These are phyloP conservation scores for Hamamelis virginiana DNA, from an alignment of 164 flowering plant species.

Conservation along the genomic window DNA sequence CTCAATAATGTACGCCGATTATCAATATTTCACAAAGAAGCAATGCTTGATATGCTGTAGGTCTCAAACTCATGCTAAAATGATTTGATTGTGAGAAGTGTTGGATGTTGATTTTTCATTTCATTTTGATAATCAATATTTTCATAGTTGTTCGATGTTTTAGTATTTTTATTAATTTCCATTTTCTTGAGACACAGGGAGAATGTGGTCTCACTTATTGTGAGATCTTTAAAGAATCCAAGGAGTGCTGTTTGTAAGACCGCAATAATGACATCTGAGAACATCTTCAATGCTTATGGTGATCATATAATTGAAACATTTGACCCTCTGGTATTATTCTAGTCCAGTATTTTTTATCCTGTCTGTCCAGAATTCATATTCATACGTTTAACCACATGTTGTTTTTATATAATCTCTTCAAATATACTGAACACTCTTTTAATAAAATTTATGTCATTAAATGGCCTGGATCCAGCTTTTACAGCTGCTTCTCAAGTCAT, in stretches of 20 bases:
- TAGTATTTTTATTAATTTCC: background rate
- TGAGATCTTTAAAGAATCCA: slow-evolving; percentile 87
- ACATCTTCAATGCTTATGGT: slow-evolving; percentile 68
- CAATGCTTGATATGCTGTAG: slow-evolving; percentile 63
- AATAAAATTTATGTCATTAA: background rate
- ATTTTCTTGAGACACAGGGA: slow-evolving; percentile 53
- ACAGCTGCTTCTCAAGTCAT: slow-evolving; percentile 91
- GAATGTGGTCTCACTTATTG: slow-evolving; percentile 58
- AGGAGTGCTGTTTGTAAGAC: slow-evolving; percentile 98
- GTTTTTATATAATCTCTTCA: too few species aligned
- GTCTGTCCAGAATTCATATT: too few species aligned
- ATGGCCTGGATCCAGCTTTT: slow-evolving; percentile 54
- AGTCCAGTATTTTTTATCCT: too few species aligned
- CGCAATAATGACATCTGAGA: slow-evolving; percentile 81
- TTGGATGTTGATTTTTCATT: background rate
- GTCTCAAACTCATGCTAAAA: background rate
- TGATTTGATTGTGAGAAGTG: background rate
- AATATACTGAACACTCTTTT: background rate
- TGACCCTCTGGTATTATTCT: slow-evolving; percentile 66
- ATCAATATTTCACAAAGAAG: slow-evolving; percentile 74
- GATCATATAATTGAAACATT: slow-evolving; percentile 64
- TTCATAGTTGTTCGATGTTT: background rate
- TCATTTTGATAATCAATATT: background rate
- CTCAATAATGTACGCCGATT: slow-evolving; percentile 72
- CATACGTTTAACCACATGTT: too few species aligned